These are phyloP conservation scores for Passalora sequoiae DNA, from an alignment of 2,329 filamentous ascomycete genomes.

Conservation along the genomic window DNA sequence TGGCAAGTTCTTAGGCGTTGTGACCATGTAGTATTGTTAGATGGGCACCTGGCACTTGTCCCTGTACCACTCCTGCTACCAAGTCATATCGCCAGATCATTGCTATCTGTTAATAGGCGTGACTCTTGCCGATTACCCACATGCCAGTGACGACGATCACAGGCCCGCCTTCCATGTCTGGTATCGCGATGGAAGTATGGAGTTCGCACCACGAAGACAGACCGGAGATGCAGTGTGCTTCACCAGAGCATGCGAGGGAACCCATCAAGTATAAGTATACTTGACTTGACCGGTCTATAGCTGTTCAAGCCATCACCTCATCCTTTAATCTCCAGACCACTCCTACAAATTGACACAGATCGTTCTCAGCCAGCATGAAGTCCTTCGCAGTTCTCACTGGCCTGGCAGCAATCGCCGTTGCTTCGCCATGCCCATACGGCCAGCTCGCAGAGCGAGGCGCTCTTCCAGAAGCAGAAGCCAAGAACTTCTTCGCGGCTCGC, in stretches of 20 bases:
- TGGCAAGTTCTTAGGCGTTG: neutral
- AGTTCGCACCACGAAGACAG: neutral
- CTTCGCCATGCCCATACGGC: constrained; percentile 21
- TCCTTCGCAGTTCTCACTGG: neutral
- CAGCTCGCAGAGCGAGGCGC: constrained; percentile 19
- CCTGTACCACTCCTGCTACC: too few relatives aligned
- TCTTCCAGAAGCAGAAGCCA: constrained; percentile 16
- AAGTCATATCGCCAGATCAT: too few relatives aligned
- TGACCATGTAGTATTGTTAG: neutral
- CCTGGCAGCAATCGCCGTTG: constrained; percentile 6
- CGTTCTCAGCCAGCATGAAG: constrained; percentile 5
- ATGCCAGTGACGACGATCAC: neutral
- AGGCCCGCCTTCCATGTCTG: neutral
- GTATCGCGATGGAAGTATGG: neutral
- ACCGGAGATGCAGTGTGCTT: neutral
- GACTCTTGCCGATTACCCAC: neutral
- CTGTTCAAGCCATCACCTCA: neutral
- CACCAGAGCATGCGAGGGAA: neutral
- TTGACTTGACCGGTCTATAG: neutral
- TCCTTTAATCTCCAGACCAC: neutral
- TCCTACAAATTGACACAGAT: neutral
- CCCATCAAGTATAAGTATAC: neutral
- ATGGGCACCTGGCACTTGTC: neutral
- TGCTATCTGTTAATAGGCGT: too few relatives aligned
- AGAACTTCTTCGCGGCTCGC: constrained; percentile 19